phyloP scores from a whole-genome alignment of 1,139 yeast genomes.

The Geotrichum aggregatum region DNA sequence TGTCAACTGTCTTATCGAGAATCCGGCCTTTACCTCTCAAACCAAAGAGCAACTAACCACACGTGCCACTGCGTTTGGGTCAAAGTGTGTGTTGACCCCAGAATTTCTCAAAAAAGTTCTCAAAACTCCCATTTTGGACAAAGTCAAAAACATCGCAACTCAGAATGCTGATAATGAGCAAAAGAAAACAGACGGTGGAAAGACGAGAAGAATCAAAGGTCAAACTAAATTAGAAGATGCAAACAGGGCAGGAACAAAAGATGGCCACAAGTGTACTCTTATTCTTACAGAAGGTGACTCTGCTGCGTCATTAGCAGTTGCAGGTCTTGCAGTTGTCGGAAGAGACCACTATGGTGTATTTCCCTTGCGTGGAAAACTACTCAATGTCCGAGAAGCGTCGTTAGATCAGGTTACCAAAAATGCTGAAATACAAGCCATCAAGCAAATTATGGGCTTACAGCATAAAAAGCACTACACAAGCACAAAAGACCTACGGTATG shows the following conservation, averaged over 20 bases:
- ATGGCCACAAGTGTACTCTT: slow-evolving; percentile 86
- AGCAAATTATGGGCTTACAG: slow-evolving; percentile 92
- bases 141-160: slow-evolving; percentile 74
- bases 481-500: slow-evolving; percentile 76
- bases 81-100: slow-evolving; percentile 69
- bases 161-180: slow-evolving; percentile 85
- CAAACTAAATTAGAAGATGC: slow-evolving; percentile 93
- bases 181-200: slow-evolving; percentile 92
- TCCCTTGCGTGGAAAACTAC: slow-evolving; percentile 90
- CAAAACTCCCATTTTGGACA: slow-evolving; percentile 78
- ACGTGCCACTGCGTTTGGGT: slow-evolving; percentile 82
- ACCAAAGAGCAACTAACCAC: slow-evolving; percentile 95
- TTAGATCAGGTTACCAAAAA: slow-evolving; percentile 90
- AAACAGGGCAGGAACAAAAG: slow-evolving; percentile 91
- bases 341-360: slow-evolving; percentile 93
- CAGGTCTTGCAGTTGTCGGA: slow-evolving; percentile 93
- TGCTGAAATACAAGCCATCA: slow-evolving; percentile 89
- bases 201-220: slow-evolving; percentile 81
- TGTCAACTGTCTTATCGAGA: slow-evolving; percentile 87
- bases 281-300: slow-evolving; percentile 97
- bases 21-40: slow-evolving; percentile 96
- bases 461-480: slow-evolving; percentile 82
- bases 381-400: slow-evolving; percentile 94
- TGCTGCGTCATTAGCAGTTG: slow-evolving; percentile 86
- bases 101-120: slow-evolving; percentile 67